Base-by-base conservation (phyloP, 352 stramenopile species). In the Pythium phragmitis region DNA sequence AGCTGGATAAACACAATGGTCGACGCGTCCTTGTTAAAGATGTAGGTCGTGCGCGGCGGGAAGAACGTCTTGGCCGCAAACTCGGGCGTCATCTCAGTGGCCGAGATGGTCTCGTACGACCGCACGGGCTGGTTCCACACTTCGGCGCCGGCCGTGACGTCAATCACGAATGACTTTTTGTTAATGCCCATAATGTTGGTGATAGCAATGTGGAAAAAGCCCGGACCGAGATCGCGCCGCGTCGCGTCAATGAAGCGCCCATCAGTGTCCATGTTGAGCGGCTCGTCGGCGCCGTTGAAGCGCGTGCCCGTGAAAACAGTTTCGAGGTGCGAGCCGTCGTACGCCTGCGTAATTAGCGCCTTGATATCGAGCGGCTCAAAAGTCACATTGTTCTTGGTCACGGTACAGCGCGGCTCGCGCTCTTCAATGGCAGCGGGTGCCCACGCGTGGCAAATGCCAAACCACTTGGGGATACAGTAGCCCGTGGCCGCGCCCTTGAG, bases 51-150 rank as follows among this genome's bases (percentile, higher is more conserved):
- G 23, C 23, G 17, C n/a, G 42, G 17, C 36, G 21, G 14, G 26
- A 58, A 65, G 28, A 45, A 65, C 14, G 19, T 12, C 23, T n/a
- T 69, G 2, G 69, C 74, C 3, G 73, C 57, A 0, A 76, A 47
- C 7, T 66, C 62, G 7, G 77, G 62, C 19, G 68, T 61, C 48
- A 85, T 59, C 41, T 78, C 65, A 17, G 54, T 65, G 62, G 72
- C 48, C 30, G 75, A 65, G 26, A 65, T 23, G 28, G 83, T 57
- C 41, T 78, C 57, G 60, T 81, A 82, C 47, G 70, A 65, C 34
- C 74, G 71, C 51, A 87, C 67, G 6, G 79, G 78, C 54, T 86
- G 76, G 69, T 89, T 88, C 76, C 78, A 88, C 17, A 88, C 78
- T 57, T 79, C 43, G 0, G 50, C 33, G 50, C 0, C 50, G 33